Conservation (phyloP, 176 grass and related monocot species). For the Panicum miliaceum region DNA sequence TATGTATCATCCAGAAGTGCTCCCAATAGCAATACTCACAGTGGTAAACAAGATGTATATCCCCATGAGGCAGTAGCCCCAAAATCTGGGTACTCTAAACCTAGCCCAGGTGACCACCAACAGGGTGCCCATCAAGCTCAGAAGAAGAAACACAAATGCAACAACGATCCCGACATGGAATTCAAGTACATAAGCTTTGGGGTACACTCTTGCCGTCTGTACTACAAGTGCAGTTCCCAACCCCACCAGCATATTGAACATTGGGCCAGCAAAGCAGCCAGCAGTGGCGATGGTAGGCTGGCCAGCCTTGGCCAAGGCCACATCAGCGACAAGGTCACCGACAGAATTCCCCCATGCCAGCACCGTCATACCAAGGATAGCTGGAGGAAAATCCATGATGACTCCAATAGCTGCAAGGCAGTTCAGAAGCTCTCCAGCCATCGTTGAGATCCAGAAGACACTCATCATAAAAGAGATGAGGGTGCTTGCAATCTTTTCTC, state of each 20-base stretch:
- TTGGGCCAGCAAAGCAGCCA: slow-evolving; percentile 94
- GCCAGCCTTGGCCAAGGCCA: slow-evolving; percentile 72
- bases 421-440: slow-evolving; percentile 93
- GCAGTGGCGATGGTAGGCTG: slow-evolving; percentile 81
- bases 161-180: slow-evolving; percentile 85
- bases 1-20: slow-evolving; percentile 54
- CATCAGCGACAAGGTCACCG: slow-evolving; percentile 83
- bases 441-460: slow-evolving; percentile 94
- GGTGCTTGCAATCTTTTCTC: slow-evolving; percentile 49
- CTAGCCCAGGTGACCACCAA: slow-evolving; percentile 81
- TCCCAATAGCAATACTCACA: slow-evolving; percentile 62
- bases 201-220: slow-evolving; percentile 80
- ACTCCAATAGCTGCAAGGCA: slow-evolving; percentile 80
- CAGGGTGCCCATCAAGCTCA: slow-evolving; percentile 88
- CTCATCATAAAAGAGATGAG: slow-evolving; percentile 86
- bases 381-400: slow-evolving; percentile 78
- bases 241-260: slow-evolving; percentile 97
- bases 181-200: slow-evolving; percentile 71
- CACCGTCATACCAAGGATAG: slow-evolving; percentile 91
- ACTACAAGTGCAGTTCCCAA: slow-evolving; percentile 77
- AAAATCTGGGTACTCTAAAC: slow-evolving; percentile 75
- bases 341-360: slow-evolving; percentile 97
- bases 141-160: slow-evolving; percentile 87
- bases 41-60: slow-evolving; percentile 75
- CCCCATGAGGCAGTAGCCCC: slow-evolving; percentile 88